Evolutionary conservation across 129 eudicot genomes (phyloP).

Genomic region (Centella asiatica): DNA sequence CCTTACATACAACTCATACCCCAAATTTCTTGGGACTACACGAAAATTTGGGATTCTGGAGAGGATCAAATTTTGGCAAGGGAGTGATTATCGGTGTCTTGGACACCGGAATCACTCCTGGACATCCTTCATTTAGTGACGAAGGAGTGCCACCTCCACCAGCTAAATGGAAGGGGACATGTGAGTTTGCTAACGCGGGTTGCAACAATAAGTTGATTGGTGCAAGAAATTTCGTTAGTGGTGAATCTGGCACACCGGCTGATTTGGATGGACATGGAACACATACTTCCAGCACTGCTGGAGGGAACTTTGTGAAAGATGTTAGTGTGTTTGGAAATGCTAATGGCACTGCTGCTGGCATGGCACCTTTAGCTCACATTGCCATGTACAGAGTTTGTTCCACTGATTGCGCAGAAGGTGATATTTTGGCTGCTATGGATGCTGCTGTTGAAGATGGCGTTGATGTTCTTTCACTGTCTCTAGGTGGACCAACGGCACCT

Average conservation of each 20-base stretch:
- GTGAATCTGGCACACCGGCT: slow-evolving; percentile 8
- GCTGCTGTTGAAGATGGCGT: slow-evolving; percentile 61
- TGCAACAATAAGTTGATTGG: slow-evolving; percentile 57
- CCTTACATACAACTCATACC: slow-evolving; percentile 37
- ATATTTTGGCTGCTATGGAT: slow-evolving; percentile 50
- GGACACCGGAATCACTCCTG: slow-evolving; percentile 40
- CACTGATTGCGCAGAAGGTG: slow-evolving; percentile 22
- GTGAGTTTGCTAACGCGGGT: slow-evolving; percentile 13
- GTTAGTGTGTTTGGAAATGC: slow-evolving; percentile 33
- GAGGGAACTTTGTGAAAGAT: slow-evolving; percentile 26
- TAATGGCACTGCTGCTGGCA: slow-evolving; percentile 34
- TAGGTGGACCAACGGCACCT: slow-evolving; percentile 24
- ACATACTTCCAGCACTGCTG: slow-evolving; percentile 43
- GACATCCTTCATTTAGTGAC: slow-evolving; percentile 42
- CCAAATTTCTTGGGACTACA: slow-evolving; percentile 39
- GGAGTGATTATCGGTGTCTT: slow-evolving; percentile 46
- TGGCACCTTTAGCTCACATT: slow-evolving; percentile 36
- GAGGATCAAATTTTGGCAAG: slow-evolving; percentile 32
- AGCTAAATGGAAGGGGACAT: slow-evolving; percentile 49
- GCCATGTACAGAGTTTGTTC: slow-evolving; percentile 39
- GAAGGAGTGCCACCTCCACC: slow-evolving; percentile 44
- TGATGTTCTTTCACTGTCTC: slow-evolving; percentile 51
- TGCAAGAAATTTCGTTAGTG: slow-evolving; percentile 25
- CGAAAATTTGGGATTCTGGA: slow-evolving; percentile 30
- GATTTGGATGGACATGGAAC: slow-evolving; percentile 44